These are phyloP conservation scores for Suhomyces maxii DNA, from an alignment of 1,139 yeast species.

Conservation along the genomic window DNA sequence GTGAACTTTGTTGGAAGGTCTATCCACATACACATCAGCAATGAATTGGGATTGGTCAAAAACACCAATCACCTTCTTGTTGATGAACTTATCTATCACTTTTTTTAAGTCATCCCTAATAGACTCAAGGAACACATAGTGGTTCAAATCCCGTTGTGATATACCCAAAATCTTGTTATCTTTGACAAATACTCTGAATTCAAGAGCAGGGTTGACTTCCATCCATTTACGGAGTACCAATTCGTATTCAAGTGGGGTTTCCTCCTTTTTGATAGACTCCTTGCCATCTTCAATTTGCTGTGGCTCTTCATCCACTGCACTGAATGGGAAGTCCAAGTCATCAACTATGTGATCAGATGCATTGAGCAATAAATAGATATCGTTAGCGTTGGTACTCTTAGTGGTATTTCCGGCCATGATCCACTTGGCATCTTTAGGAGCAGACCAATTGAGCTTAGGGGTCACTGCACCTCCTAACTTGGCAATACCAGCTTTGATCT, in stretches of 20 bases:
- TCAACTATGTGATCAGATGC: constrained; percentile 86
- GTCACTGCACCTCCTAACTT: constrained; percentile 60
- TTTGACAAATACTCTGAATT: constrained; percentile 80
- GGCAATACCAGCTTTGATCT: constrained; percentile 42
- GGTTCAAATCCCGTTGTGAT: constrained; percentile 83
- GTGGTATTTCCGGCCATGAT: constrained; percentile 75
- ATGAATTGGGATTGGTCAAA: constrained; percentile 49
- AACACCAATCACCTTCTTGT: constrained; percentile 39
- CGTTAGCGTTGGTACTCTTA: constrained; percentile 68
- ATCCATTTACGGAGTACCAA: constrained; percentile 81
- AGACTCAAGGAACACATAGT: constrained; percentile 63
- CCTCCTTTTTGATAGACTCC: constrained; percentile 17
- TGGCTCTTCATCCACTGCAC: constrained; percentile 28
- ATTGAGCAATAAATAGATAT: constrained; percentile 75
- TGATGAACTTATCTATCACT: constrained; percentile 57
- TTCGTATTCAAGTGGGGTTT: constrained; percentile 43
- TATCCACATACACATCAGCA: constrained; percentile 78
- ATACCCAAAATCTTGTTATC: constrained; percentile 65
- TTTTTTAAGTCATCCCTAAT: constrained; percentile 47
- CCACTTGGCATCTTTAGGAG: constrained; percentile 95
- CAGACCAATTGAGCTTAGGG: constrained; percentile 95
- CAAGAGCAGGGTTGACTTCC: constrained; percentile 81
- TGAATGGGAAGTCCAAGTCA: constrained; percentile 75
- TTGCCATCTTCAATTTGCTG: constrained; percentile 8
- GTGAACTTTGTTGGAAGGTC: constrained; percentile 64